A percentile compares a stretch with the other conserved stretches of the same genome.
Conservation (phyloP, 306 rosid genomes). For the Hippophae rhamnoides region DNA sequence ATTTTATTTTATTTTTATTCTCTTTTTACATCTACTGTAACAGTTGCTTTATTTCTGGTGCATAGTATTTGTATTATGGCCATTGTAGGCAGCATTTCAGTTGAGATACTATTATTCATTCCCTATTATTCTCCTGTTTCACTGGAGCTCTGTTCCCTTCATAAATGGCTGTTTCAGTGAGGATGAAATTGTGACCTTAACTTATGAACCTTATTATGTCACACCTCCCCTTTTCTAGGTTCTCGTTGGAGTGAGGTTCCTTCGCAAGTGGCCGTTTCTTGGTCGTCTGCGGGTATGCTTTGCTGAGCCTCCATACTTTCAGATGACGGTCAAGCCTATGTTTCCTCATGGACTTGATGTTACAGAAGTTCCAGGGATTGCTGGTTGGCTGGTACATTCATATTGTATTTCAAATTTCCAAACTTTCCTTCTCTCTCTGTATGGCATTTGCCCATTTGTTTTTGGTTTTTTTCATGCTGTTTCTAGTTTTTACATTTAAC, state of each 20-base stretch:
- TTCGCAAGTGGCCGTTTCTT: constrained; percentile 65
- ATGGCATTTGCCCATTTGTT: not conserved
- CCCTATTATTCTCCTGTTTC: too few relatives aligned
- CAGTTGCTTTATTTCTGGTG: too few relatives aligned
- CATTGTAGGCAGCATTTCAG: too few relatives aligned
- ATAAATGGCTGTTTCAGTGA: too few relatives aligned
- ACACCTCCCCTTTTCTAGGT: constrained; percentile 34
- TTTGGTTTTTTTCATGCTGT: not conserved
- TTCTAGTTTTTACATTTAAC: not conserved
- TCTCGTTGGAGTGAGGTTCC: constrained; percentile 78
- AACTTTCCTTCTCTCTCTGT: not conserved
- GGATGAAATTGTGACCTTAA: not conserved
- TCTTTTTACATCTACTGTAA: too few relatives aligned
- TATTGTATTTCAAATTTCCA: constrained; percentile 4
- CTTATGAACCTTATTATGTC: constrained; percentile 7
- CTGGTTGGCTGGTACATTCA: constrained; percentile 91
- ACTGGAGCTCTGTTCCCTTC: too few relatives aligned
- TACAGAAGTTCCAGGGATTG: constrained; percentile 91
- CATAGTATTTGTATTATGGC: too few relatives aligned
- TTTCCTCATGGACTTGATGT: constrained; percentile 84
- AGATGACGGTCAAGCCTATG: constrained; percentile 88
- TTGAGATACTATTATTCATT: too few relatives aligned
- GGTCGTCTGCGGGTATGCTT: constrained; percentile 81
- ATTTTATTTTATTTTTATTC: too few relatives aligned
- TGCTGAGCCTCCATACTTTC: constrained; percentile 93